Evolutionary conservation across 164 flowering plant species (phyloP).

Genomic region (Chimonanthus praecox): DNA sequence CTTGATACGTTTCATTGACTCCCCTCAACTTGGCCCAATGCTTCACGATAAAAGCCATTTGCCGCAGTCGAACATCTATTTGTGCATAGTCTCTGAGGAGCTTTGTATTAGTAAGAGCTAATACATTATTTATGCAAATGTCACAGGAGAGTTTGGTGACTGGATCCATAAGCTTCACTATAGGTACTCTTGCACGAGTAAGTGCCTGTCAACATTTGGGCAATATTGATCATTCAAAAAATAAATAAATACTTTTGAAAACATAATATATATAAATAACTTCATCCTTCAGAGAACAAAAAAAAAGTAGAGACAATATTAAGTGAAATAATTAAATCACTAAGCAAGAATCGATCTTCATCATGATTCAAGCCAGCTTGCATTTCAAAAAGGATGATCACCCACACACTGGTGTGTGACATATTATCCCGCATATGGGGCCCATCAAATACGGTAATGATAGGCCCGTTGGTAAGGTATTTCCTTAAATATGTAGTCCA

Average conservation of each 20-base stretch:
- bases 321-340: too few species aligned
- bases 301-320: neutral
- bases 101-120: slow-evolving; percentile 94
- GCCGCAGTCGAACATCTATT: slow-evolving; percentile 77
- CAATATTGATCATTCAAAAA: neutral
- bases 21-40: slow-evolving; percentile 97
- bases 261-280: too few species aligned
- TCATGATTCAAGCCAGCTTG: too few species aligned
- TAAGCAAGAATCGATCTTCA: too few species aligned
- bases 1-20: slow-evolving; percentile 91
- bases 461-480: too few species aligned
- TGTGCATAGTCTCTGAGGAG: slow-evolving; percentile 85
- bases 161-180: slow-evolving; percentile 98
- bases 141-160: slow-evolving; percentile 90
- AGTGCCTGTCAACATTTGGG: slow-evolving; percentile 50
- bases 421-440: too few species aligned
- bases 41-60: slow-evolving; percentile 90
- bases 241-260: too few species aligned
- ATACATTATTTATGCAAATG: slow-evolving; percentile 86
- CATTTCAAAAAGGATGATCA: too few species aligned
- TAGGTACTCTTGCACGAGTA: slow-evolving; percentile 95
- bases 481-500: too few species aligned
- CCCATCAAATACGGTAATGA: too few species aligned
- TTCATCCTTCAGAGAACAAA: too few species aligned
- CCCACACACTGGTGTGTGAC: too few species aligned